These are phyloP conservation scores for Sabuloglossum arenarium DNA, from an alignment of 495 filamentous ascomycete species.

Conservation along the genomic window DNA sequence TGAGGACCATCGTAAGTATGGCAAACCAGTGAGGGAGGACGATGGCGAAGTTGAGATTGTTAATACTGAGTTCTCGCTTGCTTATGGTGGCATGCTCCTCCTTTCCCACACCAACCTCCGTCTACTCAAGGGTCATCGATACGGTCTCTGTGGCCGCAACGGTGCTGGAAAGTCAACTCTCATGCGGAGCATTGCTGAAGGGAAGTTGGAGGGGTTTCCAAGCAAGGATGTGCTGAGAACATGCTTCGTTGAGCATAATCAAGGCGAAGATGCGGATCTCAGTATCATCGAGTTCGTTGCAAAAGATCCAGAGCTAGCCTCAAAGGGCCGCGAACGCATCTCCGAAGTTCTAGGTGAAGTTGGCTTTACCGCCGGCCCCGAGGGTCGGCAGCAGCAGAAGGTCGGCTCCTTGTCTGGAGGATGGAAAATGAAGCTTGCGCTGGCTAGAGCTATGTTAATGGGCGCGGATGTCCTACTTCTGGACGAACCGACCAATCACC, in stretches of 20 bases:
- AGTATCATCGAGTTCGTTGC: conserved; percentile 81
- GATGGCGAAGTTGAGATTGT: conserved; percentile 85
- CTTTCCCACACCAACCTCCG: conserved; percentile 91
- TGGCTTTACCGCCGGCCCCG: conserved; percentile 76
- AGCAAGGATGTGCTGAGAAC: conserved; percentile 75
- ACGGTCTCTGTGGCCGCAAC: conserved; percentile 91
- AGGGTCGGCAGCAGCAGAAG: conserved; percentile 66
- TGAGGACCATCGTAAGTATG: conserved; percentile 73
- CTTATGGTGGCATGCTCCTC: conserved; percentile 95
- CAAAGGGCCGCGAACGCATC: conserved; percentile 60
- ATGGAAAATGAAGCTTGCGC: conserved; percentile 99
- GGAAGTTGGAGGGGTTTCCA: conserved; percentile 94
- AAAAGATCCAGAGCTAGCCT: conserved; percentile 61
- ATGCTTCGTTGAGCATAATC: conserved; percentile 98
- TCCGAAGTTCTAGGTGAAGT: conserved; percentile 68
- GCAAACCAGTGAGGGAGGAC: conserved; percentile 64
- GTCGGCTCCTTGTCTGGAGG: conserved; percentile 95
- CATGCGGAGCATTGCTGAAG: conserved; percentile 87
- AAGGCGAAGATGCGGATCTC: conserved; percentile 88
- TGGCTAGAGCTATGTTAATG: conserved; percentile 92
- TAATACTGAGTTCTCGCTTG: conserved; percentile 93
- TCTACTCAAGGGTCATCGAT: conserved; percentile 86
- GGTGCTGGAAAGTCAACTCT: conserved; percentile 96
- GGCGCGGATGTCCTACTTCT: conserved; percentile 86
- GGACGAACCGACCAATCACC: conserved; percentile 97